Conservation (phyloP, 2,329 filamentous ascomycete genomes). For the Dactylonectria macrodidyma region DNA sequence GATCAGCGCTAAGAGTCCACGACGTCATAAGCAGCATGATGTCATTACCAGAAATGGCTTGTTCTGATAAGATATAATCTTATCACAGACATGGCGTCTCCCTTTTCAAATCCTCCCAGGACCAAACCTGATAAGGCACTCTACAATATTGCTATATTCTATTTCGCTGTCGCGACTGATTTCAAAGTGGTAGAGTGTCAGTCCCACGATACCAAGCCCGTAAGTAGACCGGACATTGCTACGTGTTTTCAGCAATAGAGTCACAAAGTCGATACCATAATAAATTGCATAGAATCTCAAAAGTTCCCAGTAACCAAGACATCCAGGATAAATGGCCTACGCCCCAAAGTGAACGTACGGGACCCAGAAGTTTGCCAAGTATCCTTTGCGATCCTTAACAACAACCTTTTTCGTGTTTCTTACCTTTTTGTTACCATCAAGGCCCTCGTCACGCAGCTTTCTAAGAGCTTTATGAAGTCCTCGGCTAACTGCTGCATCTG, state of each 20-base stretch:
- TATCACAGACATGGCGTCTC: too few species aligned
- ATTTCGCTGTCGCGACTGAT: too few species aligned
- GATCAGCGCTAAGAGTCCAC: neutral
- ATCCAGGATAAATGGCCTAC: neutral
- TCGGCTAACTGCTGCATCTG: neutral
- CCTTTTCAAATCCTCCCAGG: too few species aligned
- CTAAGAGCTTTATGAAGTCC: neutral
- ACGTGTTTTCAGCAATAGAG: neutral
- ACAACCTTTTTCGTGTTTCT: neutral
- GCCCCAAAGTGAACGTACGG: neutral
- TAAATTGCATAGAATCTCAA: neutral
- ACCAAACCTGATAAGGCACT: too few species aligned
- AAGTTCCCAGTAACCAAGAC: neutral
- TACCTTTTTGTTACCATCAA: neutral
- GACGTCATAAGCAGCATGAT: constrained; percentile 4
- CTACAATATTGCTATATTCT: too few species aligned
- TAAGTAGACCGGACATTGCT: neutral
- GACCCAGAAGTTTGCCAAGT: neutral
- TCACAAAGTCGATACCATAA: neutral
- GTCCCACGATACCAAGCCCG: neutral
- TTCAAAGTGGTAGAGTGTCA: too few species aligned
- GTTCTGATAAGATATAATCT: too few species aligned
- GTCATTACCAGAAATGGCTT: neutral
- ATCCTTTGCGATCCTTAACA: neutral
- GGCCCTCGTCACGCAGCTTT: neutral